Conservation (phyloP, 1,284 basidiomycete species). For the Rhodotorula sp. region DNA sequence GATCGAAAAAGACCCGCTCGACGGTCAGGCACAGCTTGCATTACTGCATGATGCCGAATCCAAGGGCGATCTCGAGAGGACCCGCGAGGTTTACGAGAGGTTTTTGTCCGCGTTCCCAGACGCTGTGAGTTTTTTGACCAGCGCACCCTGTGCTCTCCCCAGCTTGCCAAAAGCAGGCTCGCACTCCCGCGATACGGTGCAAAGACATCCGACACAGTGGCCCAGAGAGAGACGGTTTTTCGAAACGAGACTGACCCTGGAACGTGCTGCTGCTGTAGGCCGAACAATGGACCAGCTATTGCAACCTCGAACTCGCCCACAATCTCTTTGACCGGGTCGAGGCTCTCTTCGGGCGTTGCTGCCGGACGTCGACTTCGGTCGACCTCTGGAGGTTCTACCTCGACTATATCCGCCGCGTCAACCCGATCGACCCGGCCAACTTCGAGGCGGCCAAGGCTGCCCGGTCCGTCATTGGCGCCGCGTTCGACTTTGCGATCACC, state of each 20-base stretch:
- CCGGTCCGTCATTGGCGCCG: slow-evolving; percentile 73
- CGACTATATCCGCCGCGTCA: slow-evolving; percentile 67
- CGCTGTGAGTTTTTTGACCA: slow-evolving; percentile 57
- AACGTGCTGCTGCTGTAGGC: slow-evolving; percentile 39
- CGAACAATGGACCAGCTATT: slow-evolving; percentile 50
- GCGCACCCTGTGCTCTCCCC: not conserved
- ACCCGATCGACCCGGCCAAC: slow-evolving; percentile 52
- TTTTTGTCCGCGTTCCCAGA: slow-evolving; percentile 74
- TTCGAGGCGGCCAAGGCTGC: slow-evolving; percentile 55
- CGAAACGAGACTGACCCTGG: not conserved
- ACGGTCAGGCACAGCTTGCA: slow-evolving; percentile 66
- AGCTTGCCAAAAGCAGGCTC: not conserved
- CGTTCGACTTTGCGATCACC: slow-evolving; percentile 89
- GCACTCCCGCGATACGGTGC: not conserved
- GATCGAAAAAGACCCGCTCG: slow-evolving; percentile 57
- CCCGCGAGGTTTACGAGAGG: slow-evolving; percentile 68
- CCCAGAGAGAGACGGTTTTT: not conserved
- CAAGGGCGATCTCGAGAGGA: slow-evolving; percentile 64
- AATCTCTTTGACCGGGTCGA: slow-evolving; percentile 67
- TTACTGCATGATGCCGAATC: slow-evolving; percentile 65
- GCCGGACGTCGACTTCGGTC: slow-evolving; percentile 75
- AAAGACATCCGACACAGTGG: not conserved
- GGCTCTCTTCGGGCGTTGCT: slow-evolving; percentile 73
- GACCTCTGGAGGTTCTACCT: slow-evolving; percentile 85
- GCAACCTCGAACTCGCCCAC: slow-evolving; percentile 67